Evolutionary conservation across 2,329 filamentous ascomycete genomes (phyloP).

Genomic region (Neofusicoccum sp.): DNA sequence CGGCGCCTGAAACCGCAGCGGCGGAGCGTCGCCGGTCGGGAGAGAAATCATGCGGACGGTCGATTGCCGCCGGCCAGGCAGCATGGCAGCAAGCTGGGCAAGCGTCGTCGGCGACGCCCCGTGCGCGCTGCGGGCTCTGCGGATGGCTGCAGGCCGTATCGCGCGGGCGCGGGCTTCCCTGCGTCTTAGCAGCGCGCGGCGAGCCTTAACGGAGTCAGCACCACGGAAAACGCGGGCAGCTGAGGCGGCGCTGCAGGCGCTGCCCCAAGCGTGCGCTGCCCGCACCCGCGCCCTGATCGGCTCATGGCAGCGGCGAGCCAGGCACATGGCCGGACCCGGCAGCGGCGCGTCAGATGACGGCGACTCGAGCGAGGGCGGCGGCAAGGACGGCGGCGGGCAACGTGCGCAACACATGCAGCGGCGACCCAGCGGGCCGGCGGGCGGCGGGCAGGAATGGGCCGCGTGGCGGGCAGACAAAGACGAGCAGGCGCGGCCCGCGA

Average conservation of each 20-base stretch:
- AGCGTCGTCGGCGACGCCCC: neutral
- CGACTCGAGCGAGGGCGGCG: neutral
- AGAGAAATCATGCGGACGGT: conserved; percentile 15
- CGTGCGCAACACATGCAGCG: conserved; percentile 18
- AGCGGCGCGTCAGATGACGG: conserved; percentile 13
- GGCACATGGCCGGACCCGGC: conserved; percentile 14
- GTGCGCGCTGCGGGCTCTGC: conserved; percentile 13
- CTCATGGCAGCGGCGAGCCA: conserved; percentile 8
- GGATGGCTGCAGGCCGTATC: conserved; percentile 19
- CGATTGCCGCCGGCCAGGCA: neutral
- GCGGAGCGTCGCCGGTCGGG: conserved; percentile 3
- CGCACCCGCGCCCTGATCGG: conserved; percentile 7
- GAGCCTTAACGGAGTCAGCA: conserved; percentile 17
- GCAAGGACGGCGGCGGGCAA: conserved; percentile 16
- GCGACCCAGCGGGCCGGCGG: conserved; percentile 6
- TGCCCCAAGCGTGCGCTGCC: neutral
- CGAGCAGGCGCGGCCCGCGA: neutral
- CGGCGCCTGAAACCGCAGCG: conserved; percentile 19
- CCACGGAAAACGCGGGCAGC: conserved; percentile 17
- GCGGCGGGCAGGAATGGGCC: conserved; percentile 7
- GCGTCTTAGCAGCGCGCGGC: conserved; percentile 10
- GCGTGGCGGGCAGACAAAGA: conserved; percentile 12
- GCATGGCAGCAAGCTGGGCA: neutral
- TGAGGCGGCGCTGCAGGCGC: conserved; percentile 10
- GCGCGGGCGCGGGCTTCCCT: conserved; percentile 15